phyloP scores from a whole-genome alignment of 768 basidiomycete genomes.

The Suillus subaureus region DNA sequence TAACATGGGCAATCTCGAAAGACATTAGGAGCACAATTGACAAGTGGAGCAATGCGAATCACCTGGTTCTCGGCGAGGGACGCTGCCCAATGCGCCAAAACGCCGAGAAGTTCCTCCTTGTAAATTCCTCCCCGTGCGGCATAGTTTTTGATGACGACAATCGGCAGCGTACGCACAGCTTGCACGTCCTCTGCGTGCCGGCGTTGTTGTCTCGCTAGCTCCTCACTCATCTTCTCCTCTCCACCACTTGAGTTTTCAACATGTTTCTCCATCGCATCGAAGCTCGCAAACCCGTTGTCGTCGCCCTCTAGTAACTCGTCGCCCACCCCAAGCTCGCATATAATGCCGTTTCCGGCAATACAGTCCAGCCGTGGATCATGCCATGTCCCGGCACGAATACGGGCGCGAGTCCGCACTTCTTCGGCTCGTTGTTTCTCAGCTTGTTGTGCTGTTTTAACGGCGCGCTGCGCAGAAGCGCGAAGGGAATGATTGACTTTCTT shows the following conservation, averaged over 20 bases:
- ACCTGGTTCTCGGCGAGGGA: conserved; percentile 81
- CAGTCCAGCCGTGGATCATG: conserved; percentile 88
- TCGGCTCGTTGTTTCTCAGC: conserved; percentile 39
- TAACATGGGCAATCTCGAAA: conserved; percentile 84
- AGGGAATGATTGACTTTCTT: conserved; percentile 60
- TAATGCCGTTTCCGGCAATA: conserved; percentile 83
- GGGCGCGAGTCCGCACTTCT: conserved; percentile 41
- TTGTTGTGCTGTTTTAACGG: conserved; percentile 40
- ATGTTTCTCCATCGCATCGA: conserved; percentile 13
- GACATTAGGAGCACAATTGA: neutral
- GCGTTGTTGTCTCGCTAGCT: conserved; percentile 30
- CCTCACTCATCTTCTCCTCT: conserved; percentile 32
- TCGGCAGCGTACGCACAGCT: conserved; percentile 67
- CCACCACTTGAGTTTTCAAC: conserved; percentile 13
- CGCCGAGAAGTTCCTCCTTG: conserved; percentile 72
- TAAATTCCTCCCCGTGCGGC: conserved; percentile 54
- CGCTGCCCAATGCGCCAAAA: conserved; percentile 85
- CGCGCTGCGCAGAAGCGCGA: conserved; percentile 43
- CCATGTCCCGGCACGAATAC: conserved; percentile 68
- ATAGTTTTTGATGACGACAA: conserved; percentile 86
- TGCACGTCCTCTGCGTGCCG: conserved; percentile 46
- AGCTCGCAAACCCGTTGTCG: conserved; percentile 33
- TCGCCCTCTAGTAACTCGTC: conserved; percentile 57
- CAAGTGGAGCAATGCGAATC: conserved; percentile 2
- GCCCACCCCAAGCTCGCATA: conserved; percentile 84